Evolutionary conservation across 176 grass and related monocot genomes (phyloP), one percentile per base, ranked within the genome.

Genomic region (Guadua angustifolia): DNA sequence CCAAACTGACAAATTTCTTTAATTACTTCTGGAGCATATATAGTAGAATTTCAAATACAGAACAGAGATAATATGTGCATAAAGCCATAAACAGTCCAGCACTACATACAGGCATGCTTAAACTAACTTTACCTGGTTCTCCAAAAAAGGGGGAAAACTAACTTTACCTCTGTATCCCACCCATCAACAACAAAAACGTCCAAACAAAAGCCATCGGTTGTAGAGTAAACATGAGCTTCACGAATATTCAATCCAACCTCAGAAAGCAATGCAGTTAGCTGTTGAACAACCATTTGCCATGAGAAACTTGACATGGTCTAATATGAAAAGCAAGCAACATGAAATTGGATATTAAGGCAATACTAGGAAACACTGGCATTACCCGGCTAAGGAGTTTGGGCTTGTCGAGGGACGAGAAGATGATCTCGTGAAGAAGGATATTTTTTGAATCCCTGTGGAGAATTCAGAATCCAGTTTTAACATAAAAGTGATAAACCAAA

Each of bases 201-300:
- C 92, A 97, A 86, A 72, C 88, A 97, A 86, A 85, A 86, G 8
- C 88, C 87, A 91, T 97, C 95, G 4, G n/a, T 81, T 56, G 95
- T 94, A 63, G 92, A 97, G 86, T 94, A 94, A 74, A 97, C 92
- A 93, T 97, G 92, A 86, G 90, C 90, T 88, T 97, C 95, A 18
- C 84, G 87, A 68, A 94, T 97, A 83, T 97, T 92, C 60, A 97
- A 45, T n/a, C 86, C 90, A 76, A 94, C 66, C 50, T 93, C 92
- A 36, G 82, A 87, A 9, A 97, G 81, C 84, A 92, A 88, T 24
- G 60, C 79, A 45, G 95, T 82, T 39, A 94, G 66, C 95, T 97
- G 84, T 81, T 79, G 82, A 93, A 73, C 26, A 61, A 84, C 14
- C 68, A 13, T 50, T 40, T 29, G 26, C 36, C 43, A 65, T 83